These are phyloP conservation scores for Solanum ahanhuiri DNA, from an alignment of 257 asterid genomes.

Conservation along the genomic window DNA sequence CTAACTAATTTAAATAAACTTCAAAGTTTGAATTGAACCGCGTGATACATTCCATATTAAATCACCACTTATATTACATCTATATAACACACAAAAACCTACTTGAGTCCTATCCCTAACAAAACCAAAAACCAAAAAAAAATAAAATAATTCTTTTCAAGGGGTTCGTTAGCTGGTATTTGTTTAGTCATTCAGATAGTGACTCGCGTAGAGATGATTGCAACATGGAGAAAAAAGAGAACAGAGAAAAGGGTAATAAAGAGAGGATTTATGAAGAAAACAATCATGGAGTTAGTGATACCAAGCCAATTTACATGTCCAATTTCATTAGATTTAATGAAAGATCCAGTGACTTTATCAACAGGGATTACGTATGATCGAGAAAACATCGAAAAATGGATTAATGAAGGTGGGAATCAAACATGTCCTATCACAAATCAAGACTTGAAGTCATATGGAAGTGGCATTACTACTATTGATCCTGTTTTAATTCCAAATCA, in stretches of 20 bases:
- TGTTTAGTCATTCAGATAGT: background rate
- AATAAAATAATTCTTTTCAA: background rate
- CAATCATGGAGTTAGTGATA: conserved; percentile 9
- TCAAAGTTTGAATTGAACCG: background rate
- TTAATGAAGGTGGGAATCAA: conserved; percentile 22
- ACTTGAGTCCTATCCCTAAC: background rate
- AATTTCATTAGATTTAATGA: conserved; percentile 36
- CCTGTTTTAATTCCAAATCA: conserved; percentile 23
- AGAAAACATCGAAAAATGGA: conserved; percentile 44
- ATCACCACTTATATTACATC: background rate
- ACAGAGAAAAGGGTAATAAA: conserved; percentile 3
- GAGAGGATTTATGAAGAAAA: background rate
- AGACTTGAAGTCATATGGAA: background rate
- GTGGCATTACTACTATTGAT: background rate
- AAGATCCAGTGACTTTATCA: conserved; percentile 55
- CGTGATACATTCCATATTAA: background rate
- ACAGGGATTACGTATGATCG: conserved; percentile 55
- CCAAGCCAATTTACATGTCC: conserved; percentile 31
- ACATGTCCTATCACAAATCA: conserved; percentile 48
- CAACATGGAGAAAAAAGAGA: conserved; percentile 21
- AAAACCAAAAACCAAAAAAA: background rate
- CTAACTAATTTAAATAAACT: background rate
- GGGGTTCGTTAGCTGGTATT: background rate
- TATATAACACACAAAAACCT: background rate
- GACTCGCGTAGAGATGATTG: conserved; percentile 6